These are phyloP conservation scores for Cryphonectria carpinicola DNA, from an alignment of 2,329 filamentous ascomycete species.

Conservation along the genomic window DNA sequence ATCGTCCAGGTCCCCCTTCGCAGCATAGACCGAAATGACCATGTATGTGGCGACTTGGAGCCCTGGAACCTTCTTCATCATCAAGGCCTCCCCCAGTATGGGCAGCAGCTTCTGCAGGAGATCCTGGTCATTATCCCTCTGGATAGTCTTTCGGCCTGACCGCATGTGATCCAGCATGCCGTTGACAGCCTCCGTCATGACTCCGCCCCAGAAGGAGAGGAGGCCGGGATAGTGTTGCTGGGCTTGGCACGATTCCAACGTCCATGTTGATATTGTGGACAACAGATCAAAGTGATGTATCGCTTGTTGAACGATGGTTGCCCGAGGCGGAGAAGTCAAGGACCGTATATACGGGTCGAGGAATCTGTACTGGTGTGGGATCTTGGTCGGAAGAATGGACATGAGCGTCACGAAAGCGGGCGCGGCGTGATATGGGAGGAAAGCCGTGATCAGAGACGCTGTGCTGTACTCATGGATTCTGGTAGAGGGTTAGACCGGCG, in stretches of 20 bases:
- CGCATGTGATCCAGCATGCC: slow-evolving; percentile 77
- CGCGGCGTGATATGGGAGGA: slow-evolving; percentile 88
- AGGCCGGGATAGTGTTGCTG: slow-evolving; percentile 77
- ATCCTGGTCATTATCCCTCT: slow-evolving; percentile 80
- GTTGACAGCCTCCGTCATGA: slow-evolving; percentile 83
- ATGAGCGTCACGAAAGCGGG: slow-evolving; percentile 84
- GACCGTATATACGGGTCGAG: slow-evolving; percentile 84
- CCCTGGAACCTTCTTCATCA: slow-evolving; percentile 75
- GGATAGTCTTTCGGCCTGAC: slow-evolving; percentile 75
- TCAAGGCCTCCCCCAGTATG: slow-evolving; percentile 76
- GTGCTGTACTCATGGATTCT: slow-evolving; percentile 94
- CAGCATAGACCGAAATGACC: slow-evolving; percentile 82
- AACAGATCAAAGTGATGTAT: slow-evolving; percentile 79
- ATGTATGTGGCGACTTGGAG: slow-evolving; percentile 89
- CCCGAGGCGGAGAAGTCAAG: slow-evolving; percentile 74
- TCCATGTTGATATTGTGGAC: slow-evolving; percentile 75
- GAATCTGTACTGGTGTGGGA: slow-evolving; percentile 80
- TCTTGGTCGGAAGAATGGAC: slow-evolving; percentile 78
- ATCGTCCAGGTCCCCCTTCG: slow-evolving; percentile 80
- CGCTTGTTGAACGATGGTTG: slow-evolving; percentile 82
- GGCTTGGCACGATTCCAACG: slow-evolving; percentile 72
- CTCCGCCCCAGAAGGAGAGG: slow-evolving; percentile 87
- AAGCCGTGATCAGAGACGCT: slow-evolving; percentile 75
- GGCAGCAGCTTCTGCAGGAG: slow-evolving; percentile 69
- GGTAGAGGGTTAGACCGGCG: slow-evolving; percentile 28